Percentiles rank a stretch among this genome's conserved stretches.
Conservation (phyloP, 1,284 basidiomycete genomes). For the Microstroma glucosiphilum region DNA sequence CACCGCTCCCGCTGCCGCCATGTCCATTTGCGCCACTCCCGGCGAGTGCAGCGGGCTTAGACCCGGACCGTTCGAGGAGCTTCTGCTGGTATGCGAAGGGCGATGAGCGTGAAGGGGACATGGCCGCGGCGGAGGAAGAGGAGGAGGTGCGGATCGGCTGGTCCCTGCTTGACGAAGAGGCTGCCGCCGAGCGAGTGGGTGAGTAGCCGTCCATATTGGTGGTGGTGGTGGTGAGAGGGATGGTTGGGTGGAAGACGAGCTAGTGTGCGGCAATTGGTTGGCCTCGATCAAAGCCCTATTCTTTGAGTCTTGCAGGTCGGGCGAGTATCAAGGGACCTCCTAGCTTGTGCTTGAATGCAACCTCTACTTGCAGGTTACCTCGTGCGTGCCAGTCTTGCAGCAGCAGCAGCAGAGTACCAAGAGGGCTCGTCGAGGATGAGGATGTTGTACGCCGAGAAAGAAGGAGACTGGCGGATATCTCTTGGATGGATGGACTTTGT, state of each 20-base stretch:
- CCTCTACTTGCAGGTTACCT: too few relatives aligned
- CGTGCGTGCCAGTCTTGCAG: too few relatives aligned
- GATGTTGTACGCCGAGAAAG: too few relatives aligned
- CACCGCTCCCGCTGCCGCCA: slow-evolving; percentile 11
- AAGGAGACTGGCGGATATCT: too few relatives aligned
- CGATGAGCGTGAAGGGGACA: slow-evolving; percentile 17
- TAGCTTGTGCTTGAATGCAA: too few relatives aligned
- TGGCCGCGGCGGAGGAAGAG: neutral
- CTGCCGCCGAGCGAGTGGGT: neutral
- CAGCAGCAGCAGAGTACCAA: too few relatives aligned
- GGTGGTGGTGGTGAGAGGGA: neutral
- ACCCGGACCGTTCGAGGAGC: slow-evolving; percentile 39
- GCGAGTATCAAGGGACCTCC: too few relatives aligned
- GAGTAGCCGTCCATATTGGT: neutral
- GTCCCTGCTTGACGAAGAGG: neutral
- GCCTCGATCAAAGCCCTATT: too few relatives aligned
- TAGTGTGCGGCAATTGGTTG: neutral
- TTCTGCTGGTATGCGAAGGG: slow-evolving; percentile 45
- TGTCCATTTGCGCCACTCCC: too few relatives aligned
- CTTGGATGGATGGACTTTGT: too few relatives aligned
- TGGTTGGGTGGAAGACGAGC: neutral
- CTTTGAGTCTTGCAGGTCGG: too few relatives aligned
- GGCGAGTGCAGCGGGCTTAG: slow-evolving; percentile 21
- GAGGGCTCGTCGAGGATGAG: too few relatives aligned
- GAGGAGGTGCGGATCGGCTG: neutral